These are phyloP conservation scores for Fusarium beomiforme DNA, from an alignment of 2,329 filamentous ascomycete species.

Conservation along the genomic window DNA sequence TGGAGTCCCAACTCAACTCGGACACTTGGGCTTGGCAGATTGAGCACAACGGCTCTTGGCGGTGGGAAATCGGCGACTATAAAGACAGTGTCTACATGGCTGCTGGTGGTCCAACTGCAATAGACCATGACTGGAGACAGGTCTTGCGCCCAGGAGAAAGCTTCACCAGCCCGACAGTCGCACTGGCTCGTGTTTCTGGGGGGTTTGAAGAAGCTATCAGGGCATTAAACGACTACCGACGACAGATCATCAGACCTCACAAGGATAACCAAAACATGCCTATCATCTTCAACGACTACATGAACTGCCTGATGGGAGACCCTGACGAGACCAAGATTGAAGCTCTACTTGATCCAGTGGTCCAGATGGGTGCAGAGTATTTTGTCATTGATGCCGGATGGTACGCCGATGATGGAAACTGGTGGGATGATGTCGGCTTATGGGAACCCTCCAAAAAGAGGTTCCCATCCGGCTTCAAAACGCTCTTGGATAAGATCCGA, in stretches of 20 bases:
- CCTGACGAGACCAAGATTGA: slow-evolving; percentile 47
- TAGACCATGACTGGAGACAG: slow-evolving; percentile 45
- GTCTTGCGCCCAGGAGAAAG: slow-evolving; percentile 34
- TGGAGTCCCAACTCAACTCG: slow-evolving; percentile 28
- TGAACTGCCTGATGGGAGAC: slow-evolving; percentile 53
- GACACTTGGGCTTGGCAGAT: slow-evolving; percentile 49
- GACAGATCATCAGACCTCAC: slow-evolving; percentile 44
- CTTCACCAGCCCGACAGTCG: slow-evolving; percentile 40
- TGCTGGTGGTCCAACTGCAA: slow-evolving; percentile 40
- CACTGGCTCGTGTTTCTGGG: slow-evolving; percentile 39
- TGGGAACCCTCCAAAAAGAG: slow-evolving; percentile 47
- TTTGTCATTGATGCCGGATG: slow-evolving; percentile 52
- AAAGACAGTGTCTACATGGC: slow-evolving; percentile 47
- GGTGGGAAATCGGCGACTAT: slow-evolving; percentile 50
- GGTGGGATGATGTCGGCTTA: slow-evolving; percentile 51
- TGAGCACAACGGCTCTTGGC: slow-evolving; percentile 50
- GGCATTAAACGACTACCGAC: slow-evolving; percentile 44
- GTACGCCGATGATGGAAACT: slow-evolving; percentile 49
- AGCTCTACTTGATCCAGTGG: slow-evolving; percentile 44
- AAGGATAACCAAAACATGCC: slow-evolving; percentile 43
- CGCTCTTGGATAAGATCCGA: slow-evolving; percentile 40
- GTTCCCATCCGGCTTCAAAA: slow-evolving; percentile 46
- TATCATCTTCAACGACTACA: slow-evolving; percentile 53
- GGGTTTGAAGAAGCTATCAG: slow-evolving; percentile 39
- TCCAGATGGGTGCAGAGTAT: slow-evolving; percentile 46